Conservation (phyloP, 495 filamentous ascomycete genomes). For the Xylaria palmicola region DNA sequence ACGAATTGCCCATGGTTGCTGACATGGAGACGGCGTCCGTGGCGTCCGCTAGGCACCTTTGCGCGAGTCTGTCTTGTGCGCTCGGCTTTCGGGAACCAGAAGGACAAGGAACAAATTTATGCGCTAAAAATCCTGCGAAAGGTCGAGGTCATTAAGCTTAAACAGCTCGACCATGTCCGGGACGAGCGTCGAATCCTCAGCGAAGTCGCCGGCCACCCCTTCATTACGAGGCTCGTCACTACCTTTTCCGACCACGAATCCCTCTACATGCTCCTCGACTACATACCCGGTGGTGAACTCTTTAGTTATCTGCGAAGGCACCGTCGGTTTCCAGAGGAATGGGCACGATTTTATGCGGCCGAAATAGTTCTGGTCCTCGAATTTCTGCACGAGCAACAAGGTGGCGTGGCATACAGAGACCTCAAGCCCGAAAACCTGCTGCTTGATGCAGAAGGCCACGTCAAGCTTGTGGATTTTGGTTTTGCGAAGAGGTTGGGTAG, state of each 20-base stretch:
- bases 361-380: constrained; percentile 93
- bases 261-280: constrained; percentile 93
- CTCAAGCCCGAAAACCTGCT: constrained; percentile 96
- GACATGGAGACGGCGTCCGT: constrained; percentile 9
- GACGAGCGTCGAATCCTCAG: constrained; percentile 87
- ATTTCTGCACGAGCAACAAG: constrained; percentile 81
- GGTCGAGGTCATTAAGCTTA: constrained; percentile 80
- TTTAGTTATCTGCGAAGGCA: constrained; percentile 89
- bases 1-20: neutral
- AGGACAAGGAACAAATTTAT: constrained; percentile 69
- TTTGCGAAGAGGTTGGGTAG: constrained; percentile 82
- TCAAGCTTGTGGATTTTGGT: constrained; percentile 97
- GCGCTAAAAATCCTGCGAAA: constrained; percentile 94
- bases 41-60: constrained; percentile 72
- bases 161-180: constrained; percentile 96
- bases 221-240: constrained; percentile 87
- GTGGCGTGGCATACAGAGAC: constrained; percentile 88
- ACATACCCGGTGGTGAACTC: constrained; percentile 90
- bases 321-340: constrained; percentile 80
- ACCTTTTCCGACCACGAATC: constrained; percentile 88
- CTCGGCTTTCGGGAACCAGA: constrained; percentile 53
- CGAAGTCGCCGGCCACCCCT: constrained; percentile 87
- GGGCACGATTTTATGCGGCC: constrained; percentile 88
- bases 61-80: constrained; percentile 89
- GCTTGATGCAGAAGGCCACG: constrained; percentile 85